A percentile compares a stretch with the other conserved stretches of the same genome.
These are phyloP conservation scores for Tuber indicum DNA, from an alignment of 495 filamentous ascomycete genomes.

Conservation along the genomic window DNA sequence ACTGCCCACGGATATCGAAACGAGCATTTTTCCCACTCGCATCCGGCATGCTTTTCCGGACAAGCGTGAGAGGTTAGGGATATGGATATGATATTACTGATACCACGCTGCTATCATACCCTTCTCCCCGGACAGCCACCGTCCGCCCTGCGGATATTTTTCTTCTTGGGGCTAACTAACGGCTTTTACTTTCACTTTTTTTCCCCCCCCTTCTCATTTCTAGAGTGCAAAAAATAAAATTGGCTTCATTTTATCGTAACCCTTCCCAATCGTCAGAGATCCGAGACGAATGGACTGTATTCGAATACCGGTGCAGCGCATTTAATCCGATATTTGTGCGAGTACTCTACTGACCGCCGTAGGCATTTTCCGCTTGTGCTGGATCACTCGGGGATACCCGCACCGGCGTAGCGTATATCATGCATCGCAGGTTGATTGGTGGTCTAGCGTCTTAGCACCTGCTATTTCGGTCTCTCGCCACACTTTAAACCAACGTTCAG, in stretches of 20 bases:
- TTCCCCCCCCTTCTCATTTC: background rate
- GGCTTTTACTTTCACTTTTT: background rate
- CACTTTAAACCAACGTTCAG: background rate
- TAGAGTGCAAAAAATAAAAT: background rate
- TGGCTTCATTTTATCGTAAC: background rate
- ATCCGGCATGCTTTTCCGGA: background rate
- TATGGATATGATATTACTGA: background rate
- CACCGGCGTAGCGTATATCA: background rate
- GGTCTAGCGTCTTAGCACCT: background rate
- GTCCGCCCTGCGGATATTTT: background rate
- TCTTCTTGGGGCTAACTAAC: background rate
- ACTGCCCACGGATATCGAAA: background rate
- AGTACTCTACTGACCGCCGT: background rate
- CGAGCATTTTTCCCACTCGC: background rate
- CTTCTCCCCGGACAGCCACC: background rate
- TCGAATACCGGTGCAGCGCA: background rate
- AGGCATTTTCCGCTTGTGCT: background rate
- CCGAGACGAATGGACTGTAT: background rate
- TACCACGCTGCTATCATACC: background rate
- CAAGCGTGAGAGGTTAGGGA: background rate
- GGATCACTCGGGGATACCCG: background rate
- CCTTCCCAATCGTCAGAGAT: background rate
- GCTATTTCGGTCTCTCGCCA: background rate
- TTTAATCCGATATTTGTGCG: background rate
- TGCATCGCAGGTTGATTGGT: background rate